Base-by-base conservation (phyloP, 805 yeast genomes). In the Sugiyamaella floridensis region DNA sequence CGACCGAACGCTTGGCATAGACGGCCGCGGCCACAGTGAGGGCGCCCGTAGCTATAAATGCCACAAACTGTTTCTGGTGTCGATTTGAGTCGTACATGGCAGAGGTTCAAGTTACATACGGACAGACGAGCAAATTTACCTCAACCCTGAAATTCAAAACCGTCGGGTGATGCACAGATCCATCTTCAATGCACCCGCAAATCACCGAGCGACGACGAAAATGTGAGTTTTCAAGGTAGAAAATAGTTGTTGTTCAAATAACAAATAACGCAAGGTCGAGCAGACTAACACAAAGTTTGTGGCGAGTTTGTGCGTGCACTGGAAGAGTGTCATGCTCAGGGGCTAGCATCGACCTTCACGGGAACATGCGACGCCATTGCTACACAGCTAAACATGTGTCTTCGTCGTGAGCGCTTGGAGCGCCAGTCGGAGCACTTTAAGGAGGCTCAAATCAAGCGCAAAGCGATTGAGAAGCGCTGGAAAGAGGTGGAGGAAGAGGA, bases 291-390 rank as follows among this genome's bases (percentile, higher is more conserved):
- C 47, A 22, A n/a, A 77, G 85, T 85, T 16, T 92, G 99, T 68
- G 81, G 79, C 49, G 86, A 84, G 56, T 76, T 89, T 42, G 89
- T 93, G 67, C 83, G 84, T 56, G 97, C 95, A 0, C 77, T 92
- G 5, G 96, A 92, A 62, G 84, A 87, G 65, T 92, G 99, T 66
- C 97, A 90, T 63, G 76, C 76, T 51, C 60, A 58, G 49, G 85
- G 82, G 51, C 85, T 82, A 59, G 60, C 85, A 55, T 76, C 79
- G 58, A 80, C 86, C 65, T 82, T 86, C 7, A 72, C 88, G 59
- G 98, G 98, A 26, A 74, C 79, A 54, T 92, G 99, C 71, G 88
- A 89, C 68, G 81, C 82, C 50, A 83, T 85, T 61, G 89, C 89
- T 63, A 87, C 85, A 57, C 90, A 86, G 49, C 75, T 93, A 50